Percentiles rank a stretch among this genome's conserved stretches.
Evolutionary conservation across 169 alveolate species (phyloP).

Genomic region (Plasmodium knowlesi): DNA sequence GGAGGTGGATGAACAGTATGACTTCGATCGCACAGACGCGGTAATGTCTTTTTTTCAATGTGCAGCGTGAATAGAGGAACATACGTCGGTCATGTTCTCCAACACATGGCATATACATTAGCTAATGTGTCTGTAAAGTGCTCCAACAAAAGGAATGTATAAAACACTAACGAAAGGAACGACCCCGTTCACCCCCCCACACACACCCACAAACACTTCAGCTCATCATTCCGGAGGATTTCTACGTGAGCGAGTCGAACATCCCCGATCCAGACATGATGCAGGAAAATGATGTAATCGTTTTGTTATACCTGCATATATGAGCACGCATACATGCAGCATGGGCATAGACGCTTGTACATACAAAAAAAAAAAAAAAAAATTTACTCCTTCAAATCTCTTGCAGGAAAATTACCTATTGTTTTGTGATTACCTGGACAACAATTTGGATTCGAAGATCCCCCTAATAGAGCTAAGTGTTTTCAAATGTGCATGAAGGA

Average conservation of each 20-base stretch:
- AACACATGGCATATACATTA: background rate
- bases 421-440: conserved; percentile 32
- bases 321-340: background rate
- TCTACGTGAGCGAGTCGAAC: conserved; percentile 35
- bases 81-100: background rate
- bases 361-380: background rate
- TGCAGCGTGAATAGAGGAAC: background rate
- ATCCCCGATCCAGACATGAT: conserved; percentile 62
- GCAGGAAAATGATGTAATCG: conserved; percentile 40
- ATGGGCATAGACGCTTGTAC: background rate
- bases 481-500: conserved; percentile 30
- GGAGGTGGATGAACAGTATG: conserved; percentile 7
- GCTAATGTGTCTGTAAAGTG: background rate
- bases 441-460: conserved; percentile 46
- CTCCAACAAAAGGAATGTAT: background rate
- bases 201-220: too few species aligned
- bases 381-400: background rate
- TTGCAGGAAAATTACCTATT: conserved; percentile 46
- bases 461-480: conserved; percentile 38
- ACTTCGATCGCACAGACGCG: conserved; percentile 49
- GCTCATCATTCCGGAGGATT: conserved; percentile 73
- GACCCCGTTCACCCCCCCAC: background rate
- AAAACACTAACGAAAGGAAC: background rate
- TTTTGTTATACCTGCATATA: background rate
- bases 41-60: background rate